Evolutionary conservation across 83 land plant species (phyloP), one percentile per base, ranked within the genome.

Genomic region (Thuja plicata): DNA sequence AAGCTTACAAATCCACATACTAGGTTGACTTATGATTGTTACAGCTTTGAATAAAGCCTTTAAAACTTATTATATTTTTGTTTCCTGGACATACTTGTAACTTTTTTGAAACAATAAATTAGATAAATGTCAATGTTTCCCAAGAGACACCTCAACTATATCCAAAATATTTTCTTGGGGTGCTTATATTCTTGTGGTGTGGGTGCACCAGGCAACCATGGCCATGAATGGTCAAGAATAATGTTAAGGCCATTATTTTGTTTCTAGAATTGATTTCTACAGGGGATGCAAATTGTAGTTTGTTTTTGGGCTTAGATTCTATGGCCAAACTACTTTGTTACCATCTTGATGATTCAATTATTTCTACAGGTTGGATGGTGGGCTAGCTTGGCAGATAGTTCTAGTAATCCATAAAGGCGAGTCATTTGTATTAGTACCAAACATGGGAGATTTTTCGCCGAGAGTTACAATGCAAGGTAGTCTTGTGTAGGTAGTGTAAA

Each of bases 311-410:
- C 48, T 8, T 41, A 40, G 10, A 3, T 80, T 19, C 21, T 40
- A 40, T 41, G 83, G 46, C 2, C 80, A 19, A 21, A 12, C 8
- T 41, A 7, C 5, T 82, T 43, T 46, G 0, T 43, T 16, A 34
- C 35, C 79, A 76, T 76, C 38, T 76, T 34, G 79, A 35, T 34
- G 35, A 34, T 73, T 73, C 16, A 30, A 30, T 27, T 0, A 3
- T 3, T 17, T 54, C 43, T 89, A 74, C 91, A 96, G 97, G 92
- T 96, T 15, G 97, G 97, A 52, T 96, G 97, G 97, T 96, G 97
- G 97, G 74, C 92, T 92, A 96, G 97, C 13, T 79, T 92, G 71
- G 92, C 95, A 62, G 89, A 96, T 37, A 87, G 92, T 88, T 6
- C 30, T 32, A 43, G 74, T 40, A 94, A 94, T 91, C 94, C 95